Evolutionary conservation across 2,329 filamentous ascomycete species (phyloP), one percentile per base, ranked within the genome.

Genomic region (Neonectria magnoliae): DNA sequence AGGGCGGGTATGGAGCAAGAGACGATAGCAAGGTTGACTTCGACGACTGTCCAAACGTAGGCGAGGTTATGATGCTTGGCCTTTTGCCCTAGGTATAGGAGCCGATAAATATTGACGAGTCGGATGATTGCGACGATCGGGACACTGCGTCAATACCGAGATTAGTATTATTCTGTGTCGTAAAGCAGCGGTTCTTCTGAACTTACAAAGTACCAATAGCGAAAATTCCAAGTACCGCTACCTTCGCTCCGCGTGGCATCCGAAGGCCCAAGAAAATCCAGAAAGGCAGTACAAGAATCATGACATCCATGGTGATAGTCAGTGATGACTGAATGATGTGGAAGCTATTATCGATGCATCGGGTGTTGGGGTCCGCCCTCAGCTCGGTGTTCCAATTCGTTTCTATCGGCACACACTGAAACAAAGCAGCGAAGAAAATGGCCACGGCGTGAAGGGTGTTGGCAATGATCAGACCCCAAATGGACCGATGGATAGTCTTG

Each of bases 271-370:
- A 54, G 65, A 83, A 82, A 42, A 82, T 80, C 67, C 75, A 77
- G 41, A 81, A 76, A 0, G 81, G 81, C 7, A 83, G 68, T 0
- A 71, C 72, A 7, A 82, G 71, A 5, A 81, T 75, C 48, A 82
- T 65, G 0, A 82, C 67, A 36, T 83, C 82, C 10, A 79, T 81
- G 8, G 81, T 42, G 33, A 83, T 81, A 16, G 78, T 81, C 16
- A 82, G 67, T 1, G 72, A 74, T 2, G 80, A 76, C 11, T 71
- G 75, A 13, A 76, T 67, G 4, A 82, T 74, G 60, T 80, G 80
- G 36, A 76, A 71, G 38, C 65, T 66, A 1, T 70, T 69, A 11
- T 77, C 66, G 42, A 83, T 73, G 44, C 81, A 83, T 8, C 72
- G 75, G 0, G 75, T 74, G 10, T 67, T 67, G 0, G 68, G 67